Evolutionary conservation across 1,284 basidiomycete genomes (phyloP), one percentile per base, ranked within the genome.

Genomic region (Erythrobasidium hasegawianum): DNA sequence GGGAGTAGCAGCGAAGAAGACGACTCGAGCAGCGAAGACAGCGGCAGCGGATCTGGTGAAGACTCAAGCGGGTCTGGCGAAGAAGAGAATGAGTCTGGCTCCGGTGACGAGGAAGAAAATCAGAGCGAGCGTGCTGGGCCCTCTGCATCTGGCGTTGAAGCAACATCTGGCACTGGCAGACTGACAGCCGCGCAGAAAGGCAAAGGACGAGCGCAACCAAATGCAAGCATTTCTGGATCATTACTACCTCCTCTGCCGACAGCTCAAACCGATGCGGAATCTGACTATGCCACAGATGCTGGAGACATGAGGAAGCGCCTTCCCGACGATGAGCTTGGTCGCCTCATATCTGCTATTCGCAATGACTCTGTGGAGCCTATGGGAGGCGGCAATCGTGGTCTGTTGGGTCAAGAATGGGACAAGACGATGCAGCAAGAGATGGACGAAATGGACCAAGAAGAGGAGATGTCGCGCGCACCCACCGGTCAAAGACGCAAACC

Each of bases 371-470:
- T 49, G n/a, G 67, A 45, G 13, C 56, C 61, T 13, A 54, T 61
- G 1, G 61, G 52, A n/a, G 49, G 58, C 8, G 58, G 43, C 13
- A 64, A 41, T 20, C 55, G 67, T n/a, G 43, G 67, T 20, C 16
- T 64, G 56, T 33, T 68, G 11, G 61, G 67, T 14, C 52, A 64
- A 40, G 38, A 64, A 52, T 68, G 67, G 67, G 67, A 68, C 38
- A 60, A 45, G 22, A 58, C 61, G 10, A 65, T 64, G 47, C 57
- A 59, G 43, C 33, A 69, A 24, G 64, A 59, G 49, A 41, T 66
- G 2, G 64, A 60, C 4, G 64, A 67, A 11, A 29, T 67, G 18
- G 68, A 69, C 8, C 22, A 40, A 14, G 64, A 69, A 10, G 64
- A 59, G 18, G 33, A 59, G 16, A 26, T n/a, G 26, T 40, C 14